Evolutionary conservation across 2,329 filamentous ascomycete genomes (phyloP).

Genomic region (Pseudocercospora ulei): DNA sequence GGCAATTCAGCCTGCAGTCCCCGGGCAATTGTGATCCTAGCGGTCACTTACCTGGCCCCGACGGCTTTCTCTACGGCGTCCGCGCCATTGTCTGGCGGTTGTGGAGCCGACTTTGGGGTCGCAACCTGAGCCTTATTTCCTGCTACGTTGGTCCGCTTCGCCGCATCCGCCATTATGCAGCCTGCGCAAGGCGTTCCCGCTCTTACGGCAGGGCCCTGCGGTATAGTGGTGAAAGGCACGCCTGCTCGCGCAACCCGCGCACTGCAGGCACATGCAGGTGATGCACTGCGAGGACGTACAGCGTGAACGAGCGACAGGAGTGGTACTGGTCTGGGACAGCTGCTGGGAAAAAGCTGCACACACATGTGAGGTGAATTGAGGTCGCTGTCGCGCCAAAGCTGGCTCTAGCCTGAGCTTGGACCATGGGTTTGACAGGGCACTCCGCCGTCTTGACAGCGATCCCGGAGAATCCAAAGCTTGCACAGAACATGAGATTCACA

Average conservation of each 20-base stretch:
- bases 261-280: not conserved
- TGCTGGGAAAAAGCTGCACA: not conserved
- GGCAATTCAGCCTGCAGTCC: not conserved
- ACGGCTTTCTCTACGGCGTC: slow-evolving; percentile 51
- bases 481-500: not conserved
- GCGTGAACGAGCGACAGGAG: slow-evolving; percentile 3
- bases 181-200: not conserved
- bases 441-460: too few species aligned
- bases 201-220: not conserved
- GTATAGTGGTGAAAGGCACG: slow-evolving; percentile 1
- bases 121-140: slow-evolving; percentile 41
- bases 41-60: slow-evolving; percentile 48
- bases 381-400: slow-evolving; percentile 1
- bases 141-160: slow-evolving; percentile 48
- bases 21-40: not conserved
- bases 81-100: slow-evolving; percentile 40
- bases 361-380: too few species aligned
- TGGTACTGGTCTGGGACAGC: not conserved
- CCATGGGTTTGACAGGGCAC: too few species aligned
- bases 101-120: slow-evolving; percentile 41
- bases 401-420: too few species aligned
- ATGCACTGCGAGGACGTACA: not conserved
- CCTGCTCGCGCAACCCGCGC: not conserved
- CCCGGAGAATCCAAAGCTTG: slow-evolving; percentile 4
- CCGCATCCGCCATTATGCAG: slow-evolving; percentile 46